These are phyloP conservation scores for Malassezia cuniculi DNA, from an alignment of 1,284 basidiomycete genomes.

Conservation along the genomic window DNA sequence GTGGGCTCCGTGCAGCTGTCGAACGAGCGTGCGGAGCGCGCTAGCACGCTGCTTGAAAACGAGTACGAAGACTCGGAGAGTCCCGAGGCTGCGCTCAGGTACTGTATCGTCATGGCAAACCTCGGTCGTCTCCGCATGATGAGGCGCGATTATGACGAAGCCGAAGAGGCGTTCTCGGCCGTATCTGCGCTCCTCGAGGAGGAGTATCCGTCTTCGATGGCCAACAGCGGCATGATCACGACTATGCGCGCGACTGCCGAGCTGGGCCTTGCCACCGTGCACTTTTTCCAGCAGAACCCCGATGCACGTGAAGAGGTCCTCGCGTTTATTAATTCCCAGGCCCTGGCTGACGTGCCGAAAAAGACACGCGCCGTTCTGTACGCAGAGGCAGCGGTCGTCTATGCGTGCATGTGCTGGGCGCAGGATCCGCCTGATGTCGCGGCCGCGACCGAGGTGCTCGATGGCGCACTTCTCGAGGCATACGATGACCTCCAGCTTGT, in stretches of 20 bases:
- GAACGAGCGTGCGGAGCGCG: constrained; percentile 53
- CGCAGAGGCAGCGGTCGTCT: too few species aligned
- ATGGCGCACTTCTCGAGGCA: too few species aligned
- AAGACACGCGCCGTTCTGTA: too few species aligned
- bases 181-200: constrained; percentile 59
- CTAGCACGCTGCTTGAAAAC: constrained; percentile 64
- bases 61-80: constrained; percentile 80
- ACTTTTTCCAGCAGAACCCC: constrained; percentile 10
- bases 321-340: too few species aligned
- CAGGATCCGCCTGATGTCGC: too few species aligned
- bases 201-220: constrained; percentile 10
- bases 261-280: constrained; percentile 16
- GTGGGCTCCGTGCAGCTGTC: constrained; percentile 61
- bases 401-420: too few species aligned
- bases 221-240: constrained; percentile 2
- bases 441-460: too few species aligned
- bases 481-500: too few species aligned
- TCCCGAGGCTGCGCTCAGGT: constrained; percentile 60
- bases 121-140: constrained; percentile 65
- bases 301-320: too few species aligned
- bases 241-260: constrained; percentile 9
- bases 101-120: constrained; percentile 68
- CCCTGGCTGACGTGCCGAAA: too few species aligned
- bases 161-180: constrained; percentile 61
- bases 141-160: constrained; percentile 52